Evolutionary conservation across 345 rosid genomes (phyloP), one percentile per base, ranked within the genome.

Genomic region (Rhizophora apiculata): DNA sequence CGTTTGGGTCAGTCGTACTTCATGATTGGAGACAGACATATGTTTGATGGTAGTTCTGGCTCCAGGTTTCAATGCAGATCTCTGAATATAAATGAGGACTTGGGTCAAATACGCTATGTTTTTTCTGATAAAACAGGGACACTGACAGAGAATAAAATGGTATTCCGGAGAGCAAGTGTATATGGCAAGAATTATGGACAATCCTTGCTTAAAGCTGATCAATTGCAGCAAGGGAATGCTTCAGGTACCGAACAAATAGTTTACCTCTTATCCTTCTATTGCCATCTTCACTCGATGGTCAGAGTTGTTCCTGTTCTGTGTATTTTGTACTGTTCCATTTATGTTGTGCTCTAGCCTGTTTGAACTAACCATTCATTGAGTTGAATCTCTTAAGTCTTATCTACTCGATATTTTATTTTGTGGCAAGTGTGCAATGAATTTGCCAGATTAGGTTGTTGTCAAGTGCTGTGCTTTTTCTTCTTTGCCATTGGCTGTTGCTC

Each of bases 101-200:
- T 87, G 84, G 96, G 92, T 68, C 96, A 89, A 76, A 68, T 87
- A 78, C 87, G 89, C 16, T 87, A 87, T 74, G 71, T 89, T 30
- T 89, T 89, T 68, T 89, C 95, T 6, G 95, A 89, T 76, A 89
- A 89, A 83, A 89, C 95, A 10, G 95, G 95, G 67, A 89, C 95
- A 51, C 85, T 89, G 30, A 89, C 95, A 3, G 86, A 89, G 73
- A 89, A 87, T 78, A 89, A 87, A 73, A 89, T 89, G 95, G 89
- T 82, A 75, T 89, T 89, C 63, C 84, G 34, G 58, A 84, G 71
- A 77, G 95, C 91, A 68, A 87, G 88, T 72, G 76, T 89, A 30
- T 70, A 60, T 69, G 95, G 91, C 36, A 81, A 77, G 78, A 76
- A 67, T 68, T 89, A 80, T 75, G 85, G 82, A 22, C 72, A 71